Percentiles rank a stretch among this genome's conserved stretches.
These are phyloP conservation scores for Phytophthora fragariaefolia DNA, from an alignment of 352 stramenopile genomes.

Conservation along the genomic window DNA sequence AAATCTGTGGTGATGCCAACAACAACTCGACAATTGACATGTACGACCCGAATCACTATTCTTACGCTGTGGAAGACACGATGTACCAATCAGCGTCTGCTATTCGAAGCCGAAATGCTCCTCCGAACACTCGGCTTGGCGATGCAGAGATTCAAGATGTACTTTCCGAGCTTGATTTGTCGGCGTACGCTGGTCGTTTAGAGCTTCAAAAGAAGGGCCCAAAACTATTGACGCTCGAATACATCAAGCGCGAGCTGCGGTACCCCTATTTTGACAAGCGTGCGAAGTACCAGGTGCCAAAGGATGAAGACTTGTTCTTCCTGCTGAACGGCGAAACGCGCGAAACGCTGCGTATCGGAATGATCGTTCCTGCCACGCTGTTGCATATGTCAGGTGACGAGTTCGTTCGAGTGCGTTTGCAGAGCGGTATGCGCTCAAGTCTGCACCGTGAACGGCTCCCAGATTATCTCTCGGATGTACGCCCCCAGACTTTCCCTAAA, in stretches of 20 bases:
- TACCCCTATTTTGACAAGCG: conserved; percentile 92
- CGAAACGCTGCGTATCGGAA: conserved; percentile 81
- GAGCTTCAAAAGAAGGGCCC: conserved; percentile 91
- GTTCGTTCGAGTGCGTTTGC: conserved; percentile 85
- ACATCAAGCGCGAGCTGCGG: conserved; percentile 89
- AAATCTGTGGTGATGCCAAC: conserved; percentile 91
- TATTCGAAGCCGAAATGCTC: conserved; percentile 72
- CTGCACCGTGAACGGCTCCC: conserved; percentile 80
- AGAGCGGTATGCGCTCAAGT: conserved; percentile 85
- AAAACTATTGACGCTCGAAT: conserved; percentile 87
- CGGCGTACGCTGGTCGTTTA: conserved; percentile 84
- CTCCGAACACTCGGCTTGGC: conserved; percentile 59
- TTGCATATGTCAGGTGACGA: conserved; percentile 85
- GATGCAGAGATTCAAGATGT: conserved; percentile 89
- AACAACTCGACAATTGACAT: conserved; percentile 93
- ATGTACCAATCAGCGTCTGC: conserved; percentile 91
- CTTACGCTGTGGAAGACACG: conserved; percentile 90
- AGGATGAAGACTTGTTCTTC: conserved; percentile 89
- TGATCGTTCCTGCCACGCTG: conserved; percentile 88
- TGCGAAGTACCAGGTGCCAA: conserved; percentile 83
- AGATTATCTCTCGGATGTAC: conserved; percentile 75
- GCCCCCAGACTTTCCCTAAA: conserved; percentile 75
- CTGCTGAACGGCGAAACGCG: conserved; percentile 85
- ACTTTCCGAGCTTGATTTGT: conserved; percentile 87
- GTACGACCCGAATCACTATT: conserved; percentile 92